These are phyloP conservation scores for Colletotrichum agaves DNA, from an alignment of 2,329 filamentous ascomycete species.

Conservation along the genomic window DNA sequence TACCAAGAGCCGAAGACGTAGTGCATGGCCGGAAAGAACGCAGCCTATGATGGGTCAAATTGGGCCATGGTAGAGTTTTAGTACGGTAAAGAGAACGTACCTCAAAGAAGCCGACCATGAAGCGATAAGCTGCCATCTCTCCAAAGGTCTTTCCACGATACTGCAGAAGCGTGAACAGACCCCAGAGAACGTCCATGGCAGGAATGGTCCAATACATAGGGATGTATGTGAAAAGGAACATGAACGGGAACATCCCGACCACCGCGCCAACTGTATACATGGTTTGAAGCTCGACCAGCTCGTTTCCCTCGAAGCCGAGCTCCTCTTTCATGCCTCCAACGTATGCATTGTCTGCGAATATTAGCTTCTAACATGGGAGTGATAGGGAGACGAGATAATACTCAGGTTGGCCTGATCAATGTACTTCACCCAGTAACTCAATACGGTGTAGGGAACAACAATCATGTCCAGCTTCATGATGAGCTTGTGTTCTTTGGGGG, in stretches of 20 bases:
- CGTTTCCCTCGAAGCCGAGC: constrained; percentile 41
- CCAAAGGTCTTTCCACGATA: constrained; percentile 40
- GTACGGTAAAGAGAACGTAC: not conserved
- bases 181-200: constrained; percentile 61
- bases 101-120: constrained; percentile 49
- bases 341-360: constrained; percentile 50
- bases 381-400: not conserved
- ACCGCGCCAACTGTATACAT: constrained; percentile 42
- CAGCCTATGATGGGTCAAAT: constrained; percentile 45
- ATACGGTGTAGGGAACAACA: constrained; percentile 48
- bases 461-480: constrained; percentile 55
- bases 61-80: too few species aligned
- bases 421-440: constrained; percentile 44
- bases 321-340: constrained; percentile 43
- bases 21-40: constrained; percentile 47
- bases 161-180: constrained; percentile 63
- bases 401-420: constrained; percentile 45
- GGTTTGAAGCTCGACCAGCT: constrained; percentile 43
- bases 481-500: constrained; percentile 51
- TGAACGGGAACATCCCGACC: constrained; percentile 45
- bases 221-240: constrained; percentile 44
- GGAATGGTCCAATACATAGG: constrained; percentile 44
- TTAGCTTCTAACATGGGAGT: constrained; percentile 50
- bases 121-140: constrained; percentile 42
- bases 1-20: constrained; percentile 61